Evolutionary conservation across 805 yeast species (phyloP).

Genomic region (Candida rishiriensis): DNA sequence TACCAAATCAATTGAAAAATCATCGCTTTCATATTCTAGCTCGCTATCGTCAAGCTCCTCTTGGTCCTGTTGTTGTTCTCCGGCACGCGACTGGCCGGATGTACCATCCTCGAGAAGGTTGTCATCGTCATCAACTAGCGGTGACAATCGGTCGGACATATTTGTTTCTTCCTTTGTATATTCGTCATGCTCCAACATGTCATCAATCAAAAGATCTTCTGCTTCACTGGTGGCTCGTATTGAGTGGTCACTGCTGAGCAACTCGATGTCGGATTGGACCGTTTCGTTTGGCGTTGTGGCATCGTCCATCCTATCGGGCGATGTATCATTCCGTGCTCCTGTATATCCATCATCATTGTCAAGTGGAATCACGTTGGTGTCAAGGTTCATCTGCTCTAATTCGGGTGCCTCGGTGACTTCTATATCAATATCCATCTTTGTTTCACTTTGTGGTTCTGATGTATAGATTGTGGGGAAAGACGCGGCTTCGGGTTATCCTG

Average conservation of each 20-base stretch:
- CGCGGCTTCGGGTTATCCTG: not conserved
- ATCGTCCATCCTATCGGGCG: no score
- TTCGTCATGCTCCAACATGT: not conserved
- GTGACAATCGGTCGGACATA: not conserved
- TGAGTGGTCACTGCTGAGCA: conserved; percentile 8
- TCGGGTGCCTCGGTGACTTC: conserved; percentile 5
- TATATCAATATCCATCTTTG: conserved; percentile 11
- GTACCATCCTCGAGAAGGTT: not conserved
- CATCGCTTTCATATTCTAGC: conserved; percentile 30
- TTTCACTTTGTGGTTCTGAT: not conserved
- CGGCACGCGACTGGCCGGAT: conserved; percentile 2
- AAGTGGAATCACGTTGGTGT: no score
- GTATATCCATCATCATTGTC: not conserved
- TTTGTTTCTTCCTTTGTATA: not conserved
- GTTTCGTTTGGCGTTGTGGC: conserved; percentile 1
- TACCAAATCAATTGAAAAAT: conserved; percentile 15
- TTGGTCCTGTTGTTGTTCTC: not conserved
- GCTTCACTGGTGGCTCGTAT: conserved; percentile 2
- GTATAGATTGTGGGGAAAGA: not conserved
- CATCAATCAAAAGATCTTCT: not conserved
- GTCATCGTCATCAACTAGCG: conserved; percentile 3
- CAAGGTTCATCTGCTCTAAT: not conserved
- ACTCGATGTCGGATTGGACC: conserved; percentile 8
- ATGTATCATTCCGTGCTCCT: not conserved
- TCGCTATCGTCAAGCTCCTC: conserved; percentile 17